These are phyloP conservation scores for Prasinococcaceae sp. DNA, from an alignment of 139 green algal species.

Conservation along the genomic window DNA sequence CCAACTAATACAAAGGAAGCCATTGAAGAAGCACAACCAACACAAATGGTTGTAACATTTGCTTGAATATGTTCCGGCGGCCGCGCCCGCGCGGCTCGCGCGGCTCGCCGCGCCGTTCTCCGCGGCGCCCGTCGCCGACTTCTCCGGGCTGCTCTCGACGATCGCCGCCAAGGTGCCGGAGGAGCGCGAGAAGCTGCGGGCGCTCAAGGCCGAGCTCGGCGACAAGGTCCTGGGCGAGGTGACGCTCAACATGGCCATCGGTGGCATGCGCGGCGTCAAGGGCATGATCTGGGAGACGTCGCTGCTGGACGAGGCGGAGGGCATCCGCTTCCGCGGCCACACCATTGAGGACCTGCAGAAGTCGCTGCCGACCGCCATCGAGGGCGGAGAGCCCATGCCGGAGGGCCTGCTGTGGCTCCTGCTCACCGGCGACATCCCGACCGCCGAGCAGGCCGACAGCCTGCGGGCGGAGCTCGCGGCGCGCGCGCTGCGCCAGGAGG, in stretches of 20 bases:
- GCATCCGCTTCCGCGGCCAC: constrained; percentile 82
- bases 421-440: constrained; percentile 70
- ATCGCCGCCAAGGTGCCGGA: too few relatives aligned
- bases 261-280: constrained; percentile 94
- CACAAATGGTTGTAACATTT: too few relatives aligned
- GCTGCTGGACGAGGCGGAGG: constrained; percentile 65
- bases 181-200: too few relatives aligned
- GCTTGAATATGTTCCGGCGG: too few relatives aligned
- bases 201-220: constrained; percentile 63
- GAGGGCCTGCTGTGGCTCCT: constrained; percentile 91
- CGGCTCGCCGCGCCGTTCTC: too few relatives aligned
- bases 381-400: constrained; percentile 64
- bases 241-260: constrained; percentile 59
- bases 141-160: too few relatives aligned
- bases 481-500: constrained; percentile 38
- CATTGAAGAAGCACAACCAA: too few relatives aligned
- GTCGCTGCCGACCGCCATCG: constrained; percentile 53
- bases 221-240: constrained; percentile 56
- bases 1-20: too few relatives aligned
- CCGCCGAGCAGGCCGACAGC: constrained; percentile 39
- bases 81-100: too few relatives aligned
- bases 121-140: too few relatives aligned
- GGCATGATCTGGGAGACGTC: constrained; percentile 95
- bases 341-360: constrained; percentile 80
- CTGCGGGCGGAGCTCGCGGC: constrained; percentile 57